These are phyloP conservation scores for Glomus cerebriforme DNA, from an alignment of 192 early-diverging fungal genomes.

Conservation along the genomic window DNA sequence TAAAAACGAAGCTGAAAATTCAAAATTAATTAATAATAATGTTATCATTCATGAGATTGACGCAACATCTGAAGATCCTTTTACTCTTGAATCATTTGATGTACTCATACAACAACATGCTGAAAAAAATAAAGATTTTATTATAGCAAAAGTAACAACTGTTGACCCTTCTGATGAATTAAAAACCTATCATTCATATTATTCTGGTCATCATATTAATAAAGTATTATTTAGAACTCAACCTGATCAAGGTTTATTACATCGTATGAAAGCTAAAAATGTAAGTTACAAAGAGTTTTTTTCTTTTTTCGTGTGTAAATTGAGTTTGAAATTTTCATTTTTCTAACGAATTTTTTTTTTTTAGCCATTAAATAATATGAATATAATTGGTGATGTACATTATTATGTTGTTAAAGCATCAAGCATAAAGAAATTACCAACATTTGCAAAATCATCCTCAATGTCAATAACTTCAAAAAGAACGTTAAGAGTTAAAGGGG, in stretches of 20 bases:
- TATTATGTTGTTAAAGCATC: conserved; percentile 43
- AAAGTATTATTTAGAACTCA: conserved; percentile 76
- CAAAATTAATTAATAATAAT: neutral
- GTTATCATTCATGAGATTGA: conserved; percentile 58
- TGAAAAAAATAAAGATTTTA: conserved; percentile 64
- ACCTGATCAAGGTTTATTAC: conserved; percentile 72
- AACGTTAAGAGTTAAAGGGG: neutral
- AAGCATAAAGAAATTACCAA: conserved; percentile 31
- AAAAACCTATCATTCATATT: conserved; percentile 67
- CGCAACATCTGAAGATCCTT: conserved; percentile 69
- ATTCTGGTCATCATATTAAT: conserved; percentile 75
- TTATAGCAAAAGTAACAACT: conserved; percentile 68
- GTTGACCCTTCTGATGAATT: conserved; percentile 58
- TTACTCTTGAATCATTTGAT: conserved; percentile 69
- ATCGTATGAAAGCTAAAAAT: conserved; percentile 76
- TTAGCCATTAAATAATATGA: conserved; percentile 76
- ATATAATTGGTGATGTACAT: conserved; percentile 71
- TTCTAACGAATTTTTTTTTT: neutral
- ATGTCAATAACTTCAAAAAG: conserved; percentile 32
- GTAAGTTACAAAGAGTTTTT: conserved; percentile 45
- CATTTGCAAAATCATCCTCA: conserved; percentile 10
- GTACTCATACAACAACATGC: conserved; percentile 58
- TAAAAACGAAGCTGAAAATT: neutral
- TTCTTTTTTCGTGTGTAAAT: neutral
- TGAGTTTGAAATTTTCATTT: too few relatives aligned